phyloP scores from a whole-genome alignment of 768 basidiomycete species.

The Xerocomellus chrysenteron region DNA sequence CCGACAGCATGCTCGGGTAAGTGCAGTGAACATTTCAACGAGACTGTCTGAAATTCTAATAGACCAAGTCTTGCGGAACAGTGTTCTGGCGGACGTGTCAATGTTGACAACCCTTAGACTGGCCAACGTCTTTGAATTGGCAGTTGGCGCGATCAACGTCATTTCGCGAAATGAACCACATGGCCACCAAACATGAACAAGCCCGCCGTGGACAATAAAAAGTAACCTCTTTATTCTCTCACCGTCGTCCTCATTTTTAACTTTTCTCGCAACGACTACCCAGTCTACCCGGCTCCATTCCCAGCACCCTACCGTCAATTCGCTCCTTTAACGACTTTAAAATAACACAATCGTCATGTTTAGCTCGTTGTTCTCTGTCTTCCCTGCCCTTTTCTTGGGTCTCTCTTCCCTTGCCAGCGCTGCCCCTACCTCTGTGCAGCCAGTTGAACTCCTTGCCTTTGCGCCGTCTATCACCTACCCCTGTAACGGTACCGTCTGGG shows the following conservation, averaged over 20 bases:
- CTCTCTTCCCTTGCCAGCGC: constrained; percentile 28
- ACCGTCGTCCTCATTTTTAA: neutral
- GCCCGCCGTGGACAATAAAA: constrained; percentile 19
- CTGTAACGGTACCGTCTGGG: constrained; percentile 35
- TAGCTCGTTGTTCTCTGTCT: constrained; percentile 17
- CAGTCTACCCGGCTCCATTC: neutral
- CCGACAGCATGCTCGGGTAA: no score
- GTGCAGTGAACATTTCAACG: neutral
- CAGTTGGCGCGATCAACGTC: neutral
- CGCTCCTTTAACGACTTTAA: constrained; percentile 22
- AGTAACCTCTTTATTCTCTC: neutral
- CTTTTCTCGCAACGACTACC: neutral
- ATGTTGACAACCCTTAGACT: neutral
- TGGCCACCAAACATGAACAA: constrained; percentile 25
- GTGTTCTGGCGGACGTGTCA: neutral
- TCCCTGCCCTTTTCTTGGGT: constrained; percentile 34
- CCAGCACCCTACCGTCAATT: constrained; percentile 7
- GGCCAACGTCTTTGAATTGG: neutral
- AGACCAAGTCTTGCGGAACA: neutral
- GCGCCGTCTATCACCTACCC: constrained; percentile 46
- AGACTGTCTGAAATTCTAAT: neutral
- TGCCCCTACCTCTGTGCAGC: constrained; percentile 29
- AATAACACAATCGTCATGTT: constrained; percentile 20
- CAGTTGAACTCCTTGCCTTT: constrained; percentile 36
- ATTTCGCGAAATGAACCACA: constrained; percentile 4